Evolutionary conservation across 2,329 filamentous ascomycete species (phyloP).

Genomic region (Graphilbum sp.): DNA sequence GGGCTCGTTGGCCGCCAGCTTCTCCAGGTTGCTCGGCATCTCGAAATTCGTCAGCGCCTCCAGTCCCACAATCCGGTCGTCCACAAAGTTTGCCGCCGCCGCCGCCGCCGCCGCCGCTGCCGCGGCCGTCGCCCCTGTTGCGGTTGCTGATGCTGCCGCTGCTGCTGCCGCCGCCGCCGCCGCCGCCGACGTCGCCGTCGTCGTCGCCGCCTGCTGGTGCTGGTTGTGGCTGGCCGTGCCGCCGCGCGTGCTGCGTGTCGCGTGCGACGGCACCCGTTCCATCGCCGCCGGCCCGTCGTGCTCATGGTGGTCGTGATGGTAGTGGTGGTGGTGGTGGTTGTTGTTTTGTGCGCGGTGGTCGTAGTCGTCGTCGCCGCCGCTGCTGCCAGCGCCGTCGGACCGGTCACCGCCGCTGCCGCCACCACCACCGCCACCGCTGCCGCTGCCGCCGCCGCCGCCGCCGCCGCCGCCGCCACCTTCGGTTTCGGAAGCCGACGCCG

Average conservation of each 20-base stretch:
- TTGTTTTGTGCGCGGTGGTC: too few relatives aligned
- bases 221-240: conserved; percentile 25
- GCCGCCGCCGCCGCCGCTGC: neutral
- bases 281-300: conserved; percentile 18
- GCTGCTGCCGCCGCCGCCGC: too few relatives aligned
- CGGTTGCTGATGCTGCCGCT: too few relatives aligned
- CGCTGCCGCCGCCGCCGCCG: conserved; percentile 27
- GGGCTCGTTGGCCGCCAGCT: conserved; percentile 37
- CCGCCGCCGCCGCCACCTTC: conserved; percentile 36
- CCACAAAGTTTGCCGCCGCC: conserved; percentile 31
- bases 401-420: neutral
- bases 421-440: conserved; percentile 1
- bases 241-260: conserved; percentile 44
- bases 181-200: too few relatives aligned
- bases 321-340: too few relatives aligned
- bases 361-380: conserved; percentile 16
- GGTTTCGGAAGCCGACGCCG: conserved; percentile 32
- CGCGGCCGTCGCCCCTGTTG: too few relatives aligned
- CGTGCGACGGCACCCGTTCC: conserved; percentile 48
- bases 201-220: too few relatives aligned
- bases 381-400: neutral
- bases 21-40: conserved; percentile 39
- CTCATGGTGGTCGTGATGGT: too few relatives aligned
- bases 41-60: conserved; percentile 45
- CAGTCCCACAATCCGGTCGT: conserved; percentile 41